phyloP scores from a whole-genome alignment of 805 yeast genomes.

The Nakazawaea wickerhamii region DNA sequence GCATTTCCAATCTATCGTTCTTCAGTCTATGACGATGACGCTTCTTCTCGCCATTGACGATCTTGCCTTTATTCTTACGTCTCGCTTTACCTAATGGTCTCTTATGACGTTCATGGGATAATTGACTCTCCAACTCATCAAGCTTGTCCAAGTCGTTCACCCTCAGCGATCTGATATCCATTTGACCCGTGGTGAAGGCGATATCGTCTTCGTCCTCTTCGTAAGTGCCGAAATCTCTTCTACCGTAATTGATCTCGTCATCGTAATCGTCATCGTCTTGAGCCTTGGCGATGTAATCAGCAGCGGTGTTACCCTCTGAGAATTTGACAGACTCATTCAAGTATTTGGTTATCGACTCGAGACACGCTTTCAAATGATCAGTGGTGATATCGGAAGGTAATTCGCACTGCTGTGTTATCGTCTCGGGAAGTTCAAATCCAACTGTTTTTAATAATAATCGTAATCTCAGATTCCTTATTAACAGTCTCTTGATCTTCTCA shows the following conservation, averaged over 20 bases:
- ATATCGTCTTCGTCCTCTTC: slow-evolving; percentile 32
- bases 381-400: slow-evolving; percentile 26
- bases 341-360: slow-evolving; percentile 38
- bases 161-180: slow-evolving; percentile 13
- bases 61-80: slow-evolving; percentile 17
- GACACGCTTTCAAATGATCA: slow-evolving; percentile 28
- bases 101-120: slow-evolving; percentile 12
- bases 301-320: slow-evolving; percentile 29
- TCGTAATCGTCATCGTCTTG: slow-evolving; percentile 15
- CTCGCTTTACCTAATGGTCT: slow-evolving; percentile 13
- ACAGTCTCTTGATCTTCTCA: slow-evolving; percentile 16
- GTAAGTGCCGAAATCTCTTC: slow-evolving; percentile 27
- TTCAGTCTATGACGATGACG: slow-evolving; percentile 13
- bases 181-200: slow-evolving; percentile 21
- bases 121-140: slow-evolving; percentile 32
- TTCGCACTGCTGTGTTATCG: slow-evolving; percentile 33
- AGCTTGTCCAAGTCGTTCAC: slow-evolving; percentile 27
- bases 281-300: slow-evolving; percentile 23
- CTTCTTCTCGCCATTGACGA: slow-evolving; percentile 14
- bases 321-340: slow-evolving; percentile 29
- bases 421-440: slow-evolving; percentile 41
- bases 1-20: slow-evolving; percentile 19
- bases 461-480: slow-evolving; percentile 43
- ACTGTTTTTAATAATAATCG: slow-evolving; percentile 40
- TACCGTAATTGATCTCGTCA: slow-evolving; percentile 24